Evolutionary conservation across 2,329 filamentous ascomycete species (phyloP), one percentile per base, ranked within the genome.

Genomic region (Niveomyces coronatus): DNA sequence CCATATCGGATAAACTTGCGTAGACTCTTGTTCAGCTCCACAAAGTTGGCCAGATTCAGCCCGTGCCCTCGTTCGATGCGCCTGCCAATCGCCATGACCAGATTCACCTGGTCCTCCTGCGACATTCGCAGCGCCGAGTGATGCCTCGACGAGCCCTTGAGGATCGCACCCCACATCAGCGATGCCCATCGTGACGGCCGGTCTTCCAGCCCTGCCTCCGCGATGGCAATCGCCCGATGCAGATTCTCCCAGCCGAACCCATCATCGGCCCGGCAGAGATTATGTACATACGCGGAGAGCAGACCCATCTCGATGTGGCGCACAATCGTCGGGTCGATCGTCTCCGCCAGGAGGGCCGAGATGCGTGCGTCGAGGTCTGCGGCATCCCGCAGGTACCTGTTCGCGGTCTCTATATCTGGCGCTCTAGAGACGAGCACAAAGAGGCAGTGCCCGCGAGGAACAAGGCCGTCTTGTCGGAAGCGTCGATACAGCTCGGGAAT

Each of bases 401-500:
- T 43, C 1, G 67, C 76, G 9, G 63, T 59, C 9, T 61, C 50
- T 9, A 74, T 47, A 4, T 64, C 67, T 2, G 53, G 48, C 0
- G 78, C 70, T 46, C 74, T 61, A 4, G 61, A 56, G 2, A 86
- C 46, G 2, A 86, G 59, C 14, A 75, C 67, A 3, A 60, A 58
- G 7, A 85, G 63, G 18, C 70, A 73, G 28, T 60, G 53, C 1
- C 64, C 65, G 4, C 58, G 51, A 0, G 77, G 72, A 6, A 52
- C 56, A 15, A 80, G 51, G 1, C 67, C 64, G 2, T 63, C 60
- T 2, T 50, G 52, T 10, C 60, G 52, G 74, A 87, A 82, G 29
- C 67, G 61, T 9, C 64, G 51, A 42, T 80, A 82, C 4, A 88
- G 62, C 35, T 71, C 63, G 4, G 66, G 57, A 9, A 77, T 57